Base-by-base conservation (phyloP, 331 rosid species). In the Spiraea crenata region DNA sequence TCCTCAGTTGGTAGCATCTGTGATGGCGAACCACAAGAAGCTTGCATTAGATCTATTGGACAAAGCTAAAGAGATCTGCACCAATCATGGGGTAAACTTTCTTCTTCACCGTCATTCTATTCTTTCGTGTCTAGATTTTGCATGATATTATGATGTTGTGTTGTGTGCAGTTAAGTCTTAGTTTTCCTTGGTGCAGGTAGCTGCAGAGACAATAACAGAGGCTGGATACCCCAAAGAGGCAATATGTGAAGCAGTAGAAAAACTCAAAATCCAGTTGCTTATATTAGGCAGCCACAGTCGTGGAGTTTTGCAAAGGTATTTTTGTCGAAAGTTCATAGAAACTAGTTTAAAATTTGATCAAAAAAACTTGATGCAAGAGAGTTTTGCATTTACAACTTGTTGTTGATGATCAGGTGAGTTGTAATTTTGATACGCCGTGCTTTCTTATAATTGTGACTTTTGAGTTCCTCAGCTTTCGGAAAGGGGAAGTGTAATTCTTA, bases 191-290 rank as follows among this genome's bases (percentile, higher is more conserved):
- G 37, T 57, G 14, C 55, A 83, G 88, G 71, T 79, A 67, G 65
- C 50, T 38, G 82, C 83, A 13, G 77, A 74, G 77, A 65, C 76
- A 46, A 40, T 70, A 9, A 77, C 77, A 40, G 88, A 82, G 75
- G 61, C 35, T 15, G 88, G 88, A 42, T 79, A 84, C 63, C 84
- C 88, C 37, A 71, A 60, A 66, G 77, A 65, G 15, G 72, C 52
- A 37, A 84, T 84, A 65, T 82, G 85, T 41, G 71, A 68, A 65
- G 88, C 88, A 44, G 85, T 84, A 13, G 65, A 81, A 62, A 84
- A 77, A 71, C 65, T 55, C 54, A 63, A 79, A 49, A 75, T 86
- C 47, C 55, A 63, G 57, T 73, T 86, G 64, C 85, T 86, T 57
- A 77, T 84, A 39, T 13, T 86, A 41, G 91, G 88, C 63, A 83